Evolutionary conservation across 2,329 filamentous ascomycete species (phyloP).

Genomic region (Fusarium lyarnte): DNA sequence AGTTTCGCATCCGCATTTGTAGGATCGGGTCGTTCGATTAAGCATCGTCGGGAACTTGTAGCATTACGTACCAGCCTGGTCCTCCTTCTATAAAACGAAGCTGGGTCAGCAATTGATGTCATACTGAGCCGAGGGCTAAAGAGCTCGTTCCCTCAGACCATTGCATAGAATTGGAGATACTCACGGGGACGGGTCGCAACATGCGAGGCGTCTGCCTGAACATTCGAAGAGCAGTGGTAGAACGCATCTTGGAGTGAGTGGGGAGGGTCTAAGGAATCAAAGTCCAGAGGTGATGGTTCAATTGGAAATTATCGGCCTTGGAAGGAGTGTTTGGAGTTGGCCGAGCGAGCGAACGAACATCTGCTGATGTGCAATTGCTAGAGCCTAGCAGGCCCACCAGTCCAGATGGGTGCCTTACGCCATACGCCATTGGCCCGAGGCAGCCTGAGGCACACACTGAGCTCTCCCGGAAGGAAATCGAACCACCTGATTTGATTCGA

Average conservation of each 20-base stretch:
- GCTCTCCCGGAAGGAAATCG: conserved; percentile 45
- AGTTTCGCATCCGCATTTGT: conserved; percentile 9
- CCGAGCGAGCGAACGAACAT: conserved; percentile 48
- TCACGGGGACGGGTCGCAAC: conserved; percentile 78
- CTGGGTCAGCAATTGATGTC: conserved; percentile 40
- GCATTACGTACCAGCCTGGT: conserved; percentile 70
- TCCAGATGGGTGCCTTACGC: conserved; percentile 48
- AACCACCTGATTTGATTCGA: conserved; percentile 58
- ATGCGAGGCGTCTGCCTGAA: conserved; percentile 72
- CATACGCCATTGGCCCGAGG: conserved; percentile 48
- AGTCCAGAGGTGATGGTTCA: conserved; percentile 45
- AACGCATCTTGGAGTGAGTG: conserved; percentile 66
- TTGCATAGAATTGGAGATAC: conserved; percentile 36
- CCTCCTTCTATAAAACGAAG: conserved; percentile 64
- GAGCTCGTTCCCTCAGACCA: conserved; percentile 32
- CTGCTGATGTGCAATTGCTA: conserved; percentile 50
- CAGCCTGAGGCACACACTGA: conserved; percentile 53
- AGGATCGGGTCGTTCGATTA: conserved; percentile 22
- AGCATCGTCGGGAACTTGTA: conserved; percentile 14
- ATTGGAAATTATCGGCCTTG: conserved; percentile 47
- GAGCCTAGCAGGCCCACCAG: conserved; percentile 44
- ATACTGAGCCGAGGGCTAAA: conserved; percentile 33
- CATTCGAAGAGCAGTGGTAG: conserved; percentile 73
- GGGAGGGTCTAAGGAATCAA: conserved; percentile 41
- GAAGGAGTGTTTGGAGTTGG: conserved; percentile 46